Evolutionary conservation across 345 rosid genomes (phyloP).

Genomic region (Brassica rapa): DNA sequence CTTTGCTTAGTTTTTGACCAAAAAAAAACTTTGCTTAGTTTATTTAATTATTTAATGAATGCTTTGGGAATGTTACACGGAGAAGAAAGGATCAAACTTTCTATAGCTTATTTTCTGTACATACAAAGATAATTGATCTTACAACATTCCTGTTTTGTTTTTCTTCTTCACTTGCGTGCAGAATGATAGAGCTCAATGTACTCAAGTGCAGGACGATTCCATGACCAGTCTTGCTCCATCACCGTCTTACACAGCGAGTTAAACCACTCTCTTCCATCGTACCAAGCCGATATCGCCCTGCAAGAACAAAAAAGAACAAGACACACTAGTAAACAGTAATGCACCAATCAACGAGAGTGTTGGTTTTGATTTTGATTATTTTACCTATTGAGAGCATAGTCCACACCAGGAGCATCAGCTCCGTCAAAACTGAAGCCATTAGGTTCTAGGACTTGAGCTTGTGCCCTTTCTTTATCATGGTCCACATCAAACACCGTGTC

Average conservation of each 20-base stretch:
- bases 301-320: background rate
- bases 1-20: background rate
- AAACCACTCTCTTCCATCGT: conserved; percentile 77
- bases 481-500: conserved; percentile 96
- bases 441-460: conserved; percentile 81
- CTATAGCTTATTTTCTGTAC: conserved; percentile 29
- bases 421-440: conserved; percentile 90
- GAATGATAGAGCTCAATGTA: conserved; percentile 93
- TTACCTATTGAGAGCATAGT: conserved; percentile 87
- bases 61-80: conserved; percentile 3
- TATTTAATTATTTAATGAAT: background rate
- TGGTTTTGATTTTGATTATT: background rate
- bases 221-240: conserved; percentile 99
- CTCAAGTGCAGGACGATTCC: conserved; percentile 97
- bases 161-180: conserved; percentile 53
- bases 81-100: conserved; percentile 30
- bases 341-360: background rate
- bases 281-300: conserved; percentile 89
- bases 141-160: background rate
- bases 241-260: conserved; percentile 68
- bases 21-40: conserved; percentile 1
- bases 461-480: conserved; percentile 80
- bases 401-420: conserved; percentile 78
- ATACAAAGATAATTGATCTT: background rate
- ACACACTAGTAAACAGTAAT: background rate